Conservation (phyloP, 2,329 filamentous ascomycete genomes). For the Bertia moriformis region DNA sequence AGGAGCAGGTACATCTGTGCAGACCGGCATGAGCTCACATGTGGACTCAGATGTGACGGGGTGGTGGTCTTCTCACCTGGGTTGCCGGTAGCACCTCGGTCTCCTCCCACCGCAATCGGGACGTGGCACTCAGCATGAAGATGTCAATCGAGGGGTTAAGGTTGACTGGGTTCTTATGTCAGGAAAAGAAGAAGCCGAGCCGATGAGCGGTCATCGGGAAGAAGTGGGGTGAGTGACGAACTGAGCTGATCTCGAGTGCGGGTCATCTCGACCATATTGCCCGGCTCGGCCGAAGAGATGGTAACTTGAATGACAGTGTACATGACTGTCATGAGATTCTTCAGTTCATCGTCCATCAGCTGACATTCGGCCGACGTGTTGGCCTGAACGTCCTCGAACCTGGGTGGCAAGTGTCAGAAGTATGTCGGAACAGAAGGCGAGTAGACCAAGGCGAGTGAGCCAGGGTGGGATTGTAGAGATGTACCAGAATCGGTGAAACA, state of each 20-base stretch:
- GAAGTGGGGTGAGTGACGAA: too few species aligned
- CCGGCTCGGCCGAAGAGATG: conserved; percentile 15
- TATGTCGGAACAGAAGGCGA: conserved; percentile 9
- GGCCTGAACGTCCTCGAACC: conserved; percentile 30
- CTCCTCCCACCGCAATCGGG: neutral
- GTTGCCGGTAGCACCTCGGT: conserved; percentile 38
- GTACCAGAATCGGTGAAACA: conserved; percentile 38
- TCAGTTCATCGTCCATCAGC: conserved; percentile 41
- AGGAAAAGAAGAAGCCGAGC: too few species aligned
- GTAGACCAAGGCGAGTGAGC: conserved; percentile 12
- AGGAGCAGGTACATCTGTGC: conserved; percentile 60
- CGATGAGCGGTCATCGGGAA: too few species aligned
- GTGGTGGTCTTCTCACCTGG: conserved; percentile 29
- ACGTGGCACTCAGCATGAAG: neutral
- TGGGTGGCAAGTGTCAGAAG: too few species aligned
- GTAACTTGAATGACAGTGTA: conserved; percentile 46
- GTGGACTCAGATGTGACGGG: conserved; percentile 9
- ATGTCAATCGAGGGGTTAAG: neutral
- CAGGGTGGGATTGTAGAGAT: conserved; percentile 7
- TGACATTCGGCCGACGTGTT: conserved; percentile 23
- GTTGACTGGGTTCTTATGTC: conserved; percentile 4
- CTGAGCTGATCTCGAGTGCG: too few species aligned
- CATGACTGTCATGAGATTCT: conserved; percentile 49
- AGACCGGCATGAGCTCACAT: conserved; percentile 8
- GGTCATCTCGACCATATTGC: too few species aligned